Evolutionary conservation across 2,329 filamentous ascomycete genomes (phyloP).

Genomic region (Colletotrichum nymphaeae): DNA sequence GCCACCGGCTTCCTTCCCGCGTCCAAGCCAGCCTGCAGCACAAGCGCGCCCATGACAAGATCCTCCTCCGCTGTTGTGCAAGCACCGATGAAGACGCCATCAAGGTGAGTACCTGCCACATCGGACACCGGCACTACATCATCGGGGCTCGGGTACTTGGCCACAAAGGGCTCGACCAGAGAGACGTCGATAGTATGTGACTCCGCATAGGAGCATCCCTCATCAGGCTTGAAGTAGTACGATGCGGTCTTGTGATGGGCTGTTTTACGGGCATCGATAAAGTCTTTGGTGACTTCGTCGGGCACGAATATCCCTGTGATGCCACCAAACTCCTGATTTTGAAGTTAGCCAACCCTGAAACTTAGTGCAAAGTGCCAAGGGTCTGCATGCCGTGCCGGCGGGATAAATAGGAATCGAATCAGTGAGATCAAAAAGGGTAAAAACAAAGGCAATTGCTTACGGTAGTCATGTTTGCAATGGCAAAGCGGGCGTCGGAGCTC

Average conservation of each 20-base stretch:
- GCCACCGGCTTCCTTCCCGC: slow-evolving; percentile 43
- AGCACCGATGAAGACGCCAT: slow-evolving; percentile 59
- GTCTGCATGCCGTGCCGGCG: neutral
- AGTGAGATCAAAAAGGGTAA: neutral
- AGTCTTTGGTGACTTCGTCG: slow-evolving; percentile 49
- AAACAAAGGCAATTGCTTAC: neutral
- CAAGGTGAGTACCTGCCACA: slow-evolving; percentile 45
- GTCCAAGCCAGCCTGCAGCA: slow-evolving; percentile 51
- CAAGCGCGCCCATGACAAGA: slow-evolving; percentile 53
- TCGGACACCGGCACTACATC: slow-evolving; percentile 54
- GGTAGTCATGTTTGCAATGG: slow-evolving; percentile 49
- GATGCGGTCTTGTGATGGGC: slow-evolving; percentile 45
- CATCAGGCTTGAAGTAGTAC: slow-evolving; percentile 53
- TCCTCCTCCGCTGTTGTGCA: slow-evolving; percentile 60
- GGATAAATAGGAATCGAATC: neutral
- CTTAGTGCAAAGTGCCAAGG: neutral
- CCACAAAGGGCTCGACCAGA: slow-evolving; percentile 50
- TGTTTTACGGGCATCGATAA: slow-evolving; percentile 47
- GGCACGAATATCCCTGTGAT: slow-evolving; percentile 55
- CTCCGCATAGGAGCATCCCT: slow-evolving; percentile 50
- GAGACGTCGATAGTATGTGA: slow-evolving; percentile 50
- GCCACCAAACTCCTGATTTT: slow-evolving; percentile 50
- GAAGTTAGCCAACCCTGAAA: slow-evolving; percentile 23
- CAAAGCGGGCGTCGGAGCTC: slow-evolving; percentile 51
- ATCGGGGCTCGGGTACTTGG: slow-evolving; percentile 54